Percentiles rank a stretch among this genome's conserved stretches.
These are phyloP conservation scores for Elymus sibiricus DNA, from an alignment of 176 grass and related monocot species.

Conservation along the genomic window DNA sequence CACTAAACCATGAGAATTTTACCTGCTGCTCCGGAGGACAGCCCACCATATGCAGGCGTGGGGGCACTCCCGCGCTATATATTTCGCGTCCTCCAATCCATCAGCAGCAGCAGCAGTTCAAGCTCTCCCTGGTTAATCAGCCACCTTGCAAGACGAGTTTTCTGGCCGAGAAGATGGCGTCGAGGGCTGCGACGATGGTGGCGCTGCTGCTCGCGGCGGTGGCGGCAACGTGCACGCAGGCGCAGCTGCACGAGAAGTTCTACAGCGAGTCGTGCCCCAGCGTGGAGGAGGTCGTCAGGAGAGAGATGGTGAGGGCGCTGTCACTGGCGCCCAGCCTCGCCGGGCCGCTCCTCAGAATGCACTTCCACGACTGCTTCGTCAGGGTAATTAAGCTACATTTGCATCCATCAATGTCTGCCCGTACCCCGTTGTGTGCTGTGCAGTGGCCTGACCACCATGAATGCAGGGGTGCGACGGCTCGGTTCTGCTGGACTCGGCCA, in stretches of 20 bases:
- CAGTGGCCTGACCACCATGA: background rate
- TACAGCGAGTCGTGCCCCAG: slow-evolving; percentile 57
- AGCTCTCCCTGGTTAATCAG: no score
- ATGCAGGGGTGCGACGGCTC: slow-evolving; percentile 80
- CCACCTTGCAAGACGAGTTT: no score
- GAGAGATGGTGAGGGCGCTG: slow-evolving; percentile 51
- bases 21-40: background rate
- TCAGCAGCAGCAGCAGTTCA: slow-evolving; percentile 30
- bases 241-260: slow-evolving; percentile 50
- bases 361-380: slow-evolving; percentile 96
- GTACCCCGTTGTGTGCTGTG: no score
- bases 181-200: background rate
- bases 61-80: slow-evolving; percentile 20
- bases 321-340: slow-evolving; percentile 65
- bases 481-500: slow-evolving; percentile 55
- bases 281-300: slow-evolving; percentile 42
- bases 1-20: background rate
- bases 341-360: slow-evolving; percentile 67
- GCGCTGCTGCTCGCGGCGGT: slow-evolving; percentile 27
- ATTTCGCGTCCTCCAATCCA: slow-evolving; percentile 29
- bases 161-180: slow-evolving; percentile 38
- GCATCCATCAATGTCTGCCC: no score
- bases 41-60: slow-evolving; percentile 20
- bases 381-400: slow-evolving; percentile 42
- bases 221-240: slow-evolving; percentile 6